Percentiles rank a stretch among this genome's conserved stretches.
phyloP scores from a whole-genome alignment of 176 grass and related monocot genomes.

The Paspalum vaginatum region DNA sequence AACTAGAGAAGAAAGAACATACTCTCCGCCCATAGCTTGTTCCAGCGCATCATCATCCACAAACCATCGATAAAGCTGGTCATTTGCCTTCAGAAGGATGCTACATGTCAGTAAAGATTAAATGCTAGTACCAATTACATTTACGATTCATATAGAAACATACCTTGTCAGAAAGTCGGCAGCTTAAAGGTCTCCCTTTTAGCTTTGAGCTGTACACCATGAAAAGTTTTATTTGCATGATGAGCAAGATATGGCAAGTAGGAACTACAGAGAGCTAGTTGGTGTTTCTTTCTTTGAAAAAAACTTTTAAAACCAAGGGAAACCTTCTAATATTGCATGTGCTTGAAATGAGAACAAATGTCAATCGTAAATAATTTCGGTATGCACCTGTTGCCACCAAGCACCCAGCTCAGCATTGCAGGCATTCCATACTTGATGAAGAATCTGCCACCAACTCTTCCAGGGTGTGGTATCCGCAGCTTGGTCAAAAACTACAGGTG shows the following conservation, averaged over 20 bases:
- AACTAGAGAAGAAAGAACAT: conserved; percentile 44
- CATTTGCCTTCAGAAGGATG: conserved; percentile 65
- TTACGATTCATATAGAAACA: neutral
- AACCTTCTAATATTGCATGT: neutral
- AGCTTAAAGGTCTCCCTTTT: conserved; percentile 83
- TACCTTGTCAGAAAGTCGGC: conserved; percentile 93
- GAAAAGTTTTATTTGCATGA: conserved; percentile 16
- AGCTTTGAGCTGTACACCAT: conserved; percentile 72
- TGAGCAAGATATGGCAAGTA: conserved; percentile 31
- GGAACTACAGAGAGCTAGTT: neutral
- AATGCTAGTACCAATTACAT: neutral
- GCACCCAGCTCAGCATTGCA: conserved; percentile 86
- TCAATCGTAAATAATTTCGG: conserved; percentile 17
- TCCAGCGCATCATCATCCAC: conserved; percentile 95
- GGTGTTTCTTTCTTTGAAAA: neutral
- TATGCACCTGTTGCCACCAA: conserved; percentile 90
- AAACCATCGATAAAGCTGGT: conserved; percentile 87
- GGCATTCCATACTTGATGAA: conserved; percentile 90
- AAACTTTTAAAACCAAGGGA: neutral
- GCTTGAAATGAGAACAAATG: conserved; percentile 22
- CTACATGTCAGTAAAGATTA: conserved; percentile 46
- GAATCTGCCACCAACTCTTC: conserved; percentile 91
- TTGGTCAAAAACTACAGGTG: conserved; percentile 83
- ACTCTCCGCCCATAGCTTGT: conserved; percentile 93
- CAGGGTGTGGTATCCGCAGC: conserved; percentile 93